phyloP scores from a whole-genome alignment of 805 yeast species.

The Metschnikowia aberdeeniae region DNA sequence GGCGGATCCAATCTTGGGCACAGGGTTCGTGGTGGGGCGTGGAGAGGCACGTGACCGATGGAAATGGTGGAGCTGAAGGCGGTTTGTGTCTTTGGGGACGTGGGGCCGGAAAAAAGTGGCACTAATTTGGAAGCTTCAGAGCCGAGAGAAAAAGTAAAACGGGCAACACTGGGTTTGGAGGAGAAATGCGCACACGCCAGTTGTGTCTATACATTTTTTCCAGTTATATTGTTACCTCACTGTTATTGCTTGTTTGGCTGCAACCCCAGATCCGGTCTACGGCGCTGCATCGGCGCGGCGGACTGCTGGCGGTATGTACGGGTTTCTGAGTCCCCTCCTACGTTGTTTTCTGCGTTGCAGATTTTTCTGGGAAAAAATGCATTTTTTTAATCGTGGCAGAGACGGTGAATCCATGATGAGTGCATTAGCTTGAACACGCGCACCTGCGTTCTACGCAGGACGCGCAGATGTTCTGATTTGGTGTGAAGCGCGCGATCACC shows the following conservation, averaged over 20 bases:
- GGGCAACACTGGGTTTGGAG: not conserved
- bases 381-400: not conserved
- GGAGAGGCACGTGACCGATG: not conserved
- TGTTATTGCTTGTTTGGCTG: slow-evolving; percentile 9
- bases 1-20: not conserved
- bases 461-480: slow-evolving; percentile 4
- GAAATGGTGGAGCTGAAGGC: not conserved
- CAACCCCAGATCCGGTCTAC: slow-evolving; percentile 7
- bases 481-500: slow-evolving; percentile 4
- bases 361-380: not conserved
- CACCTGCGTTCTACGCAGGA: slow-evolving; percentile 4
- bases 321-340: too few species aligned
- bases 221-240: slow-evolving; percentile 3
- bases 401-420: slow-evolving; percentile 2
- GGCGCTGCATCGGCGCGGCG: not conserved
- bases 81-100: too few species aligned
- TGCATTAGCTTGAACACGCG: slow-evolving; percentile 3
- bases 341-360: too few species aligned
- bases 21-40: not conserved
- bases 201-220: slow-evolving; percentile 6
- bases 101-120: not conserved
- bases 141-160: slow-evolving; percentile 3
- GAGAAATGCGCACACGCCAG: slow-evolving; percentile 7
- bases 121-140: not conserved
- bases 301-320: too few species aligned